phyloP scores from a whole-genome alignment of 768 basidiomycete genomes.

The Pleurotus djamor region DNA sequence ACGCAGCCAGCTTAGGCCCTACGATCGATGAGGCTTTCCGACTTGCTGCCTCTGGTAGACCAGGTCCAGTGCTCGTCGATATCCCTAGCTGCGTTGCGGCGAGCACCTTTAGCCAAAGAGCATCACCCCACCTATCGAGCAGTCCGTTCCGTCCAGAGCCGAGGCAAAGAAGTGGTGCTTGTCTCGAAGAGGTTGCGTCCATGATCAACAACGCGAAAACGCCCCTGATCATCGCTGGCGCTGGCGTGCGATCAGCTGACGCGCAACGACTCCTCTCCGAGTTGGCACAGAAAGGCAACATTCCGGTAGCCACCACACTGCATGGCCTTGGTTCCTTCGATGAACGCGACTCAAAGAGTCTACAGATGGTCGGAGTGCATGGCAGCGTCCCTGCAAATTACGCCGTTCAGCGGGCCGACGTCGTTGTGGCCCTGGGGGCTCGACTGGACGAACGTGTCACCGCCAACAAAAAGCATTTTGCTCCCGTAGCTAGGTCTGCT shows the following conservation, averaged over 20 bases:
- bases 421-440: slow-evolving; percentile 95
- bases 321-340: slow-evolving; percentile 97
- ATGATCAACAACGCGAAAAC: slow-evolving; percentile 91
- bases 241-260: slow-evolving; percentile 79
- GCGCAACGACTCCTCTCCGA: slow-evolving; percentile 81
- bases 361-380: slow-evolving; percentile 99
- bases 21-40: slow-evolving; percentile 99
- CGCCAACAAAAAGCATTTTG: too few species aligned
- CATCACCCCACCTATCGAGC: slow-evolving; percentile 73
- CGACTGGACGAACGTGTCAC: slow-evolving; percentile 98
- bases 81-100: slow-evolving; percentile 98
- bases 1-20: slow-evolving; percentile 89
- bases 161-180: not conserved
- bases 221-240: slow-evolving; percentile 91
- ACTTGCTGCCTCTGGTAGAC: slow-evolving; percentile 95
- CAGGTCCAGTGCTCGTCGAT: slow-evolving; percentile 97
- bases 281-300: slow-evolving; percentile 83
- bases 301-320: slow-evolving; percentile 97
- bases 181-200: slow-evolving; percentile 53
- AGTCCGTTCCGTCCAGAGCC: slow-evolving; percentile 59
- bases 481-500: too few species aligned
- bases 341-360: slow-evolving; percentile 78
- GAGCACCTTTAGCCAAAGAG: slow-evolving; percentile 79
- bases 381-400: slow-evolving; percentile 96
- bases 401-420: slow-evolving; percentile 96